Base-by-base conservation (phyloP, 768 basidiomycete species). In the Pulveroboletus sp. region DNA sequence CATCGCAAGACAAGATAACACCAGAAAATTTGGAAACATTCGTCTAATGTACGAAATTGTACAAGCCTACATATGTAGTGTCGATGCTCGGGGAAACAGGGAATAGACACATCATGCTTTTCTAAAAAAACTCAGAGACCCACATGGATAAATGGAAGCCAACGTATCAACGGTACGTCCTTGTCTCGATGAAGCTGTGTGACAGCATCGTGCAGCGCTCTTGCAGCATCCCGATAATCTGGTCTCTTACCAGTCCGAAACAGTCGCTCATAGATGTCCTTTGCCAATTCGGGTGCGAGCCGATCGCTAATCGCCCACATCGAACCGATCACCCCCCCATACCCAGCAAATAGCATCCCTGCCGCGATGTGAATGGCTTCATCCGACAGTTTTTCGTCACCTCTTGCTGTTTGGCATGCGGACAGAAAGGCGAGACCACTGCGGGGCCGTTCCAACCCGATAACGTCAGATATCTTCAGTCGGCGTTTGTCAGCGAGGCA, bases 241-340 rank as follows among this genome's bases (percentile, higher is more conserved):
- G 38, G 49, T 6, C 2, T 40, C 9, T 10, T 9, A 4, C 8
- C n/a, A 1, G 20, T 25, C 17, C 12, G 38, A 21, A 53, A 19
- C 8, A 52, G 43, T 4, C 36, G 29, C 10, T 34, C 43, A 20
- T 75, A 75, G 21, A 75, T 62, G 10, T 55, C 52, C 21, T 51
- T 48, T 9, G 70, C 62, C 45, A 75, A 52, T 5, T 40, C 8
- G 6, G 71, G 67, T 1, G 66, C 75, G 45, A 70, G 64, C 0
- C 55, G 44, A 45, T 77, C 75, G 19, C 50, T 49, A 36, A 74
- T 70, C 7, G 65, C 64, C 74, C 75, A 76, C 71, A 76, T 65
- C n/a, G 76, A 76, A 7, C 60, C 74, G 17, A 76, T 59, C 2
- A 70, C 71, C 19, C 13, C 44, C 5, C 11, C 32, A 32, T 32